A percentile compares a stretch with the other conserved stretches of the same genome.
phyloP scores from a whole-genome alignment of 495 filamentous ascomycete genomes.

The Lasiosphaeria ovina region DNA sequence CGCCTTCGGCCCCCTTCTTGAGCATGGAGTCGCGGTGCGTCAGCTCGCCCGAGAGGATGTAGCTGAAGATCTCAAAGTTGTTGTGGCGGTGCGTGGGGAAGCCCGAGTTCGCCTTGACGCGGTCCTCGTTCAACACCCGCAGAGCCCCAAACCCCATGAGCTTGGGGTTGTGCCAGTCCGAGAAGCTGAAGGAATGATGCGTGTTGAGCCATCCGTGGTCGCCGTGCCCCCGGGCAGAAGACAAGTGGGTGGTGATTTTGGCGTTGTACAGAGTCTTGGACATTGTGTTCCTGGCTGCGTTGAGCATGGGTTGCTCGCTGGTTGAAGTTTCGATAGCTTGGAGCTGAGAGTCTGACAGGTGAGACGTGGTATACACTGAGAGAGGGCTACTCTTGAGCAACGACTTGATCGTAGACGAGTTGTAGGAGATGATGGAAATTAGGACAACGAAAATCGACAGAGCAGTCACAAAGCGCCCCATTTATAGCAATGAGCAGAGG shows the following conservation, averaged over 20 bases:
- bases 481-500: constrained; percentile 13
- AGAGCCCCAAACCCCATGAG: constrained; percentile 66
- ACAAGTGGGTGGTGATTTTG: constrained; percentile 61
- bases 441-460: constrained; percentile 14
- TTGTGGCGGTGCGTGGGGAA: constrained; percentile 80
- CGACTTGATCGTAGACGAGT: constrained; percentile 17
- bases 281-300: constrained; percentile 37
- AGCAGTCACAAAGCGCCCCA: constrained; percentile 8
- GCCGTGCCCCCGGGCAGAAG: constrained; percentile 63
- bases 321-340: constrained; percentile 1
- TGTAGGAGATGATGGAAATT: constrained; percentile 26
- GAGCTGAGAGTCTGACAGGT: constrained; percentile 7
- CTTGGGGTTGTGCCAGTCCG: constrained; percentile 64
- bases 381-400: constrained; percentile 10
- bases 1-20: constrained; percentile 53
- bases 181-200: constrained; percentile 81
- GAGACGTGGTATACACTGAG: neutral
- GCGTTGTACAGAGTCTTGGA: constrained; percentile 58
- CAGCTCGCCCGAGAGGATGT: constrained; percentile 74
- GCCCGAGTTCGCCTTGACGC: constrained; percentile 62
- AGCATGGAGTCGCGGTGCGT: constrained; percentile 79
- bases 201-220: constrained; percentile 83
- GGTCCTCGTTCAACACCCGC: constrained; percentile 81
- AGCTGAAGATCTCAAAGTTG: constrained; percentile 82
- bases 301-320: constrained; percentile 18